These are phyloP conservation scores for Lecanosticta acicola DNA, from an alignment of 2,329 filamentous ascomycete species.

Conservation along the genomic window DNA sequence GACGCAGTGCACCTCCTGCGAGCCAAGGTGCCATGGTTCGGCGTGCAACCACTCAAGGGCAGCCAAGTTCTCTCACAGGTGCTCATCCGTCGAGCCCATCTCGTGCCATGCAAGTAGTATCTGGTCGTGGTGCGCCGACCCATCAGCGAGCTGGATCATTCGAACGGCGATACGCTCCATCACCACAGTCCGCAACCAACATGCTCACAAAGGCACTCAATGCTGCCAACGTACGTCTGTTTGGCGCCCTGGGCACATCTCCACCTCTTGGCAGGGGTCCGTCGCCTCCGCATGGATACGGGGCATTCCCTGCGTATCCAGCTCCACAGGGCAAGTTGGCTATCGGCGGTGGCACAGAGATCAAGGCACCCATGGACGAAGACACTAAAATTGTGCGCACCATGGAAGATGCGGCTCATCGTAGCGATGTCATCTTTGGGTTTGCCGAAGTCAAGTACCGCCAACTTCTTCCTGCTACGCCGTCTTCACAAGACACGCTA, in stretches of 20 bases:
- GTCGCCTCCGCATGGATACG: conserved; percentile 71
- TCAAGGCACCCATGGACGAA: conserved; percentile 65
- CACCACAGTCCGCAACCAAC: conserved; percentile 73
- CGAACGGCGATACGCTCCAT: conserved; percentile 69
- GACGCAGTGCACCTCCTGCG: conserved; percentile 43
- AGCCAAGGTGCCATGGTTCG: conserved; percentile 62
- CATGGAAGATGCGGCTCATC: conserved; percentile 86
- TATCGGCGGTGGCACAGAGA: conserved; percentile 52
- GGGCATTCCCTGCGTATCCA: conserved; percentile 79
- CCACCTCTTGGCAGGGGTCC: conserved; percentile 56
- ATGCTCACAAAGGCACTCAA: conserved; percentile 93
- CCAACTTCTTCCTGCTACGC: conserved; percentile 84
- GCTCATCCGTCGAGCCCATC: conserved; percentile 61
- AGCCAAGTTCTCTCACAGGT: conserved; percentile 62
- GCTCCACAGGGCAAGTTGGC: conserved; percentile 64
- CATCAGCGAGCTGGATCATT: conserved; percentile 76
- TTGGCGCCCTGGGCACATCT: conserved; percentile 62
- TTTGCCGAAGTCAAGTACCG: conserved; percentile 99
- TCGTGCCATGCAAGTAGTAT: conserved; percentile 67
- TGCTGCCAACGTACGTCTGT: conserved; percentile 74
- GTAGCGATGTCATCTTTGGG: conserved; percentile 92
- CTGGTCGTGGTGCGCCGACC: conserved; percentile 56
- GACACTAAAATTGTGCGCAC: conserved; percentile 70
- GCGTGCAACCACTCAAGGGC: conserved; percentile 71
- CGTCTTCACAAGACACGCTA: conserved; percentile 64